Conservation (phyloP, 306 rosid species). For the Sophora flavescens region DNA sequence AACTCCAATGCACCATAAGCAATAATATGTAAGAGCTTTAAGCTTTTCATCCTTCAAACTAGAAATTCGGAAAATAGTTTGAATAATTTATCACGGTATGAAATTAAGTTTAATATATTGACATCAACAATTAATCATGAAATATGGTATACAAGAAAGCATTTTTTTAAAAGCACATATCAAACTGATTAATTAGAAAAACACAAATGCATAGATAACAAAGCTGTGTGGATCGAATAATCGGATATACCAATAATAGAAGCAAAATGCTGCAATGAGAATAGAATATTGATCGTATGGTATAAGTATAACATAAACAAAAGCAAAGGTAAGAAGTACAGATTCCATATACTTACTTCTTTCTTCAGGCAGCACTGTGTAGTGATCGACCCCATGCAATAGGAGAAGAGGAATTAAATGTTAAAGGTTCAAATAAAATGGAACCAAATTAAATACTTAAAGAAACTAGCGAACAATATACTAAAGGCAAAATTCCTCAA, state of each 20-base stretch:
- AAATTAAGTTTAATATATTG: not conserved
- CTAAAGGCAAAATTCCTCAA: conserved; percentile 10
- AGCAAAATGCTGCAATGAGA: not conserved
- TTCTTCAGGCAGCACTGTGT: conserved; percentile 83
- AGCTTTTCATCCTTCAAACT: not conserved
- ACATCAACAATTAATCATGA: conserved; percentile 2
- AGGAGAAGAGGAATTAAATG: conserved; percentile 35
- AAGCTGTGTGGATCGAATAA: not conserved
- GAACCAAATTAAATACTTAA: conserved; percentile 34
- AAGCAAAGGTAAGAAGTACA: conserved; percentile 22
- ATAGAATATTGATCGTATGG: not conserved
- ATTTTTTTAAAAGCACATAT: not conserved
- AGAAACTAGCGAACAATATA: conserved; percentile 16
- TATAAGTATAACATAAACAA: not conserved
- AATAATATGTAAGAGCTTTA: not conserved
- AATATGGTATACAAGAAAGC: not conserved
- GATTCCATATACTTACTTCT: conserved; percentile 70
- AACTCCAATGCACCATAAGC: not conserved
- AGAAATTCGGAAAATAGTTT: not conserved
- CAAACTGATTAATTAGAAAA: not conserved
- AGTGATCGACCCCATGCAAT: conserved; percentile 61
- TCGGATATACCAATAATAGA: not conserved
- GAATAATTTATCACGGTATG: not conserved
- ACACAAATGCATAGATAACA: not conserved
- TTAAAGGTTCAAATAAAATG: conserved; percentile 46